Evolutionary conservation across 2,329 filamentous ascomycete genomes (phyloP).

Genomic region (Zasmidium cellare): DNA sequence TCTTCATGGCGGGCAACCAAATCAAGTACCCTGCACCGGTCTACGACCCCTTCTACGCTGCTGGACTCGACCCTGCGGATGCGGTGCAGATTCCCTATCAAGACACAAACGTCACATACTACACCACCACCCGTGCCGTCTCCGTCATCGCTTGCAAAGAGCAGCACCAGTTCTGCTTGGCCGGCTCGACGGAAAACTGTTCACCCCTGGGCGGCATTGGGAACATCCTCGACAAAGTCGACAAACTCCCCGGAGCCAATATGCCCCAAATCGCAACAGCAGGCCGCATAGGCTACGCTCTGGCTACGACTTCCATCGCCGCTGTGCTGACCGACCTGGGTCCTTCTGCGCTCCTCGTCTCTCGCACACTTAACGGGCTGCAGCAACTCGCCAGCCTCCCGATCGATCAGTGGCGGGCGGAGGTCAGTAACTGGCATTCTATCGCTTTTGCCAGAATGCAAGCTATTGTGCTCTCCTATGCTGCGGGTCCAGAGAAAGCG

Average conservation of each 20-base stretch:
- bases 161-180: conserved; percentile 1
- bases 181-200: neutral
- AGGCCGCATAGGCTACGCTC: neutral
- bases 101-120: neutral
- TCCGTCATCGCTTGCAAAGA: neutral
- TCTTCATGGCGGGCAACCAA: neutral
- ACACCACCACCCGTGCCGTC: neutral
- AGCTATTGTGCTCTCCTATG: neutral
- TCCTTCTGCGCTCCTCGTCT: neutral
- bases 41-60: conserved; percentile 4
- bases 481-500: neutral
- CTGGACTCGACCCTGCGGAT: neutral
- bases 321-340: neutral
- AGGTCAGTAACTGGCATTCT: conserved; percentile 1
- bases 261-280: neutral
- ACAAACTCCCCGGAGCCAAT: neutral
- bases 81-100: neutral
- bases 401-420: neutral
- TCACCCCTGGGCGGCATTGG: neutral
- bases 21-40: conserved; percentile 1
- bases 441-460: conserved; percentile 4
- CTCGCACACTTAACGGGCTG: neutral
- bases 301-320: neutral
- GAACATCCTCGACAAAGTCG: neutral
- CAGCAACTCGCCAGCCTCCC: neutral